Percentiles rank a stretch among this genome's conserved stretches.
These are phyloP conservation scores for Mycena alexandri DNA, from an alignment of 768 basidiomycete species.

Conservation along the genomic window DNA sequence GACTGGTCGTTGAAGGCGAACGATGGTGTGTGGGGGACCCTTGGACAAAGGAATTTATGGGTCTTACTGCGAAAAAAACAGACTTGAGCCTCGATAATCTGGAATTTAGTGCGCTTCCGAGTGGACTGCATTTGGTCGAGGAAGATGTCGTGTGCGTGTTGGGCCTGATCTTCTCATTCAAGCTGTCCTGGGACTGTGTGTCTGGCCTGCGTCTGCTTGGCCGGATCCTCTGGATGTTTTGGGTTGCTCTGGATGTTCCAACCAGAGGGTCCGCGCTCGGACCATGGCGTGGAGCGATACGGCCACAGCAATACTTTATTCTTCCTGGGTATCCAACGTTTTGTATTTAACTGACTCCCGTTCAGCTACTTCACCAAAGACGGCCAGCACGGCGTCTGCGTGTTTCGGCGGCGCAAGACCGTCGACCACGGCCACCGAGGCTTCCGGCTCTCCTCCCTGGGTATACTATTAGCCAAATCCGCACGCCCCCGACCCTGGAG, in stretches of 20 bases:
- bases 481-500: constrained; percentile 79
- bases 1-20: constrained; percentile 84
- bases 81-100: constrained; percentile 77
- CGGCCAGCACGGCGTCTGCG: constrained; percentile 75
- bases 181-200: neutral
- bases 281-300: neutral
- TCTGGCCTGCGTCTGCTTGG: neutral
- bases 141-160: constrained; percentile 79
- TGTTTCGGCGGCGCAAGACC: constrained; percentile 79
- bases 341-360: constrained; percentile 11
- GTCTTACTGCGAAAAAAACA: constrained; percentile 42
- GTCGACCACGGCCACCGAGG: constrained; percentile 82
- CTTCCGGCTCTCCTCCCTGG: constrained; percentile 83
- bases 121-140: constrained; percentile 85
- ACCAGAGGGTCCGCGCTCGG: neutral
- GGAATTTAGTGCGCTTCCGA: constrained; percentile 86
- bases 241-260: neutral
- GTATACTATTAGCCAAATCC: constrained; percentile 77
- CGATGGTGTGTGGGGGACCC: constrained; percentile 63
- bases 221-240: constrained; percentile 1
- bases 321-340: constrained; percentile 1
- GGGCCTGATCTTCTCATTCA: constrained; percentile 3
- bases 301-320: neutral
- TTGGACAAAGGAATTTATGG: neutral
- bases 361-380: constrained; percentile 81